These are phyloP conservation scores for Tetracladium setigerum DNA, from an alignment of 495 filamentous ascomycete genomes.

Conservation along the genomic window DNA sequence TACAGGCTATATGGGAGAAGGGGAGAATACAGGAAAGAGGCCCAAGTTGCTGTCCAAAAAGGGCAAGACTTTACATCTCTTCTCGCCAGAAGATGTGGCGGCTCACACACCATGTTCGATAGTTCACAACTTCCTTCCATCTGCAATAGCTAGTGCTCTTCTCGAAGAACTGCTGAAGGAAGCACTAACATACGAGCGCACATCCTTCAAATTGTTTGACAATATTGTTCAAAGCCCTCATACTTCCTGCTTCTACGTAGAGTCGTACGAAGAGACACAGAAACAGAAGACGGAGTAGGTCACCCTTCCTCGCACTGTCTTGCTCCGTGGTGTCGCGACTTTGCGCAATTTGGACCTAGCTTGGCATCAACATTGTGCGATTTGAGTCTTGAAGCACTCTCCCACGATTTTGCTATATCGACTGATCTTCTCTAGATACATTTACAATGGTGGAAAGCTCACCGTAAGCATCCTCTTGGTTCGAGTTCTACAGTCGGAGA, in stretches of 20 bases:
- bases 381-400: constrained; percentile 11
- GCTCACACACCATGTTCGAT: constrained; percentile 80
- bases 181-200: constrained; percentile 61
- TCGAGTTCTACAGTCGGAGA: neutral
- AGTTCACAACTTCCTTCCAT: constrained; percentile 81
- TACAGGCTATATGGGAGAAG: constrained; percentile 38
- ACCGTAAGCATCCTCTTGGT: constrained; percentile 30
- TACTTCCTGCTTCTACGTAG: constrained; percentile 74
- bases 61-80: constrained; percentile 77
- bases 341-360: constrained; percentile 13
- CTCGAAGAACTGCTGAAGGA: constrained; percentile 71
- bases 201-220: constrained; percentile 79
- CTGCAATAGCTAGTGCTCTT: constrained; percentile 60
- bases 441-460: constrained; percentile 71
- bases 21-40: constrained; percentile 28
- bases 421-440: constrained; percentile 25
- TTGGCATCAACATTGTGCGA: too few relatives aligned
- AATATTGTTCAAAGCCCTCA: constrained; percentile 76
- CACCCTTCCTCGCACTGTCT: constrained; percentile 12
- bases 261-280: constrained; percentile 38
- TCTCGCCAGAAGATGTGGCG: constrained; percentile 67
- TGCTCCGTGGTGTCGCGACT: constrained; percentile 20
- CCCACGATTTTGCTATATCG: constrained; percentile 13
- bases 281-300: constrained; percentile 60
- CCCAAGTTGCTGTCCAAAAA: constrained; percentile 52